phyloP scores from a whole-genome alignment of 805 yeast species.

The Tetrapisispora fleetii region DNA sequence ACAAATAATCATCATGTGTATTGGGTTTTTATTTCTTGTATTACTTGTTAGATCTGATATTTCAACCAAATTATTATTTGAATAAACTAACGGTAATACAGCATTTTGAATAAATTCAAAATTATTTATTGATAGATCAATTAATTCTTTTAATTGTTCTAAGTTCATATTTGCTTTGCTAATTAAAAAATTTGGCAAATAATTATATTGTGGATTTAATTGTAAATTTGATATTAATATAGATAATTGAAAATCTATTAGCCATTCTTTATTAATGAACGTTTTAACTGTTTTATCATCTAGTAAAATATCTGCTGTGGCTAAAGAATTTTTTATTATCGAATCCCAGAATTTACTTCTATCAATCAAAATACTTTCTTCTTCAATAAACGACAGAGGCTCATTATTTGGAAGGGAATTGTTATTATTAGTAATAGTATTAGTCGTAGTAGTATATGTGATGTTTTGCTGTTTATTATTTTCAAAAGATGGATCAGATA shows the following conservation, averaged over 20 bases:
- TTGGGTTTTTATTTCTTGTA: not conserved
- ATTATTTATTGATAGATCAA: slow-evolving; percentile 7
- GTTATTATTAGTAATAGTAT: not conserved
- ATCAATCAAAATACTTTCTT: not conserved
- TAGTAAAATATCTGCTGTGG: not conserved
- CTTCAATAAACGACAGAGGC: too few relatives aligned
- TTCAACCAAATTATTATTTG: slow-evolving; percentile 11
- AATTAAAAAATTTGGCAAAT: slow-evolving; percentile 16
- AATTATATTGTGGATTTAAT: slow-evolving; percentile 10
- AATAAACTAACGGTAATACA: slow-evolving; percentile 19
- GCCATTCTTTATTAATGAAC: not conserved
- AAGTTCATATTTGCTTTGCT: slow-evolving; percentile 10
- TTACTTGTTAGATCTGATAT: slow-evolving; percentile 3
- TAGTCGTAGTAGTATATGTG: too few relatives aligned
- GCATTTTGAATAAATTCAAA: slow-evolving; percentile 15
- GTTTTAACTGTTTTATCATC: not conserved
- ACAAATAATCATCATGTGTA: not conserved
- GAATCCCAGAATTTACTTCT: slow-evolving; percentile 23
- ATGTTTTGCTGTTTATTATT: too few relatives aligned
- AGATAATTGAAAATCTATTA: slow-evolving; percentile 5
- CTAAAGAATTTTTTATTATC: slow-evolving; percentile 3
- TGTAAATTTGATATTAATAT: slow-evolving; percentile 10
- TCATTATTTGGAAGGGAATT: not conserved
- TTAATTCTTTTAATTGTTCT: slow-evolving; percentile 4
- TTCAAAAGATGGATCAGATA: too few relatives aligned